phyloP scores from a whole-genome alignment of 1,284 basidiomycete species.

The Ceratobasidium sp. region DNA sequence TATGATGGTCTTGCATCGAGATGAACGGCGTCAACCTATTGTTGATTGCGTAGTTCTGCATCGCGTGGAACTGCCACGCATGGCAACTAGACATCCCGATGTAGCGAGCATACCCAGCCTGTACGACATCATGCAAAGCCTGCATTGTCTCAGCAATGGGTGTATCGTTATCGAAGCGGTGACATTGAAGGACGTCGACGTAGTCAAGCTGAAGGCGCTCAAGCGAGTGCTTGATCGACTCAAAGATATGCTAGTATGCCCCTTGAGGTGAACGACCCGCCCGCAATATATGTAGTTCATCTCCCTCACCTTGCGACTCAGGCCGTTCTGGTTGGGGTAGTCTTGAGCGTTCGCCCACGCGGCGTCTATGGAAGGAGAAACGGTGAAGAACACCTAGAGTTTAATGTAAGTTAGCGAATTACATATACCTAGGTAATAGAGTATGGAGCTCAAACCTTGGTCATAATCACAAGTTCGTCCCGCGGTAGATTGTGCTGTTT shows the following conservation, averaged over 20 bases:
- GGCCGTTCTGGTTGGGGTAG: conserved; percentile 58
- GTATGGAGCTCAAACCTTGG: no score
- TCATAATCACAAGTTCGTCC: conserved; percentile 50
- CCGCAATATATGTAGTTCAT: conserved; percentile 46
- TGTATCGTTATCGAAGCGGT: conserved; percentile 60
- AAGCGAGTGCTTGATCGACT: conserved; percentile 52
- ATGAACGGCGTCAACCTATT: conserved; percentile 60
- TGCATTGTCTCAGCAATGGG: conserved; percentile 62
- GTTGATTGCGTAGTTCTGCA: conserved; percentile 57
- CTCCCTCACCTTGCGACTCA: conserved; percentile 54
- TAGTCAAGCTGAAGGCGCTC: no score
- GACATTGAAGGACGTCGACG: conserved; percentile 58
- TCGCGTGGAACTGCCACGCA: conserved; percentile 53
- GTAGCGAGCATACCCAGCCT: conserved; percentile 60
- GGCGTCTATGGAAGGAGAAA: no score
- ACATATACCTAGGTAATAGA: conserved; percentile 27
- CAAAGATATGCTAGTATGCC: conserved; percentile 53
- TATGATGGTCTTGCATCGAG: conserved; percentile 61
- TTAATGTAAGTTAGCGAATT: no score
- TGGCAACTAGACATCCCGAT: conserved; percentile 58
- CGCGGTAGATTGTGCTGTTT: conserved; percentile 49
- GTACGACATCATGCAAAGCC: conserved; percentile 62
- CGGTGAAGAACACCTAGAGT: no score
- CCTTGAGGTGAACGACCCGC: conserved; percentile 52
- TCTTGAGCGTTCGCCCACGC: conserved; percentile 48